Base-by-base conservation (phyloP, 2,329 filamentous ascomycete genomes). In the Neoarthrinium moseri region DNA sequence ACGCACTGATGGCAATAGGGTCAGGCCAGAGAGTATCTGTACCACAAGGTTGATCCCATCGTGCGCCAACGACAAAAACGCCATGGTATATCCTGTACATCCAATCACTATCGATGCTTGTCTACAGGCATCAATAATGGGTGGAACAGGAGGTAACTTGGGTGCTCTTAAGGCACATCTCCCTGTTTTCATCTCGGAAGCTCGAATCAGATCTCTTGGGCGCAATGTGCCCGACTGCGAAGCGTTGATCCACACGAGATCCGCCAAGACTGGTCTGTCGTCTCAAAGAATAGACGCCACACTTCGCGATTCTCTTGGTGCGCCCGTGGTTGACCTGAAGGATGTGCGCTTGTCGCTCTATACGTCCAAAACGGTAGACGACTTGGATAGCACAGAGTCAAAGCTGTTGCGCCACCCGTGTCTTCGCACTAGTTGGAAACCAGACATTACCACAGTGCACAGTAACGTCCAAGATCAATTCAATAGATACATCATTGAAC, bases 81-180 rank as follows among this genome's bases (percentile, higher is more conserved):
- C 20, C 17, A 32, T 49, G 7, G 24, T 34, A n/a, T 57, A 57
- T 23, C 40, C 49, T 1, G 38, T 53, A 11, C 57, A 60, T 42
- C 58, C 56, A 1, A 30, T 56, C 13, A 36, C 29, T n/a, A 48
- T 58, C 1, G 56, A 58, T 34, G 48, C 52, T 1, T 45, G 44
- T 15, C 13, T 58, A 1, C 56, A 58, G 34, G 27, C 50, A 10
- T 43, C 26, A 7, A 38, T 51, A 18, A 34, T 54, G 11, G 30
- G 49, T 6, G 23, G 12, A 2, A 47, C 51, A 4, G 41, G 11
- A 1, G 55, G 53, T 0, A 17, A 47, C 3, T 6, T 50, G 2
- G 13, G 15, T 4, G 10, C 29, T 3, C 41, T 52, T 8, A 32
- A 30, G 8, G 39, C 46, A 0, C 45, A 36, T n/a, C 27, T 56